Evolutionary conservation across 306 rosid species (phyloP), one percentile per base, ranked within the genome.

Genomic region (Bauhinia variegata): DNA sequence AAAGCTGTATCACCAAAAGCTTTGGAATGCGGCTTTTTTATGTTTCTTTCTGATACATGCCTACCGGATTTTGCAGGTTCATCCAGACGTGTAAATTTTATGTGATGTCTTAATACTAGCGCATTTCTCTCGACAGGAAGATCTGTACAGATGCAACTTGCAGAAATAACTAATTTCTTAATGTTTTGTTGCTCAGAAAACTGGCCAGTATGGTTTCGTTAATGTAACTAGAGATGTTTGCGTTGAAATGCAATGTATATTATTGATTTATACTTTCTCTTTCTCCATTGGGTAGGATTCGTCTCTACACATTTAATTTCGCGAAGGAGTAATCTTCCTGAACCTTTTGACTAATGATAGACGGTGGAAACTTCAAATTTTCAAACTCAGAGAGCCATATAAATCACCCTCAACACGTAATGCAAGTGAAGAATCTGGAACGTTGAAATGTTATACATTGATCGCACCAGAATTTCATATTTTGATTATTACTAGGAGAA

Each of bases 111-210:
- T 30, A 43, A 15, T 9, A 9, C 32, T 47, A 32, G 54, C 56
- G 16, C 17, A 16, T 48, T 32, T 48, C 56, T 16, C 56, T 48
- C 44, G 18, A 16, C 34, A 6, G 58, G 42, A 30, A 43, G 32
- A 48, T 46, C 69, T 64, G 57, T 64, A 64, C 57, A 64, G 57
- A 32, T 64, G 47, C 57, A 14, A 48, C 32, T 51, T 32, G 33
- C 5, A 48, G 11, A 63, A 63, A 46, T 23, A 30, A 19, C n/a
- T n/a, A 39, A 37, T 41, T 60, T 46, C 55, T 23, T 60, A 19
- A 18, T 19, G 28, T 23, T 41, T 23, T 15, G 51, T 41, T 60
- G 51, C 65, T 12, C 7, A 18, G 15, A 48, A 14, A 60, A 60
- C 30, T 41, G 11, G 51, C 8, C 51, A 6, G 1, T 12, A 13